phyloP scores from a whole-genome alignment of 2,329 filamentous ascomycete species.

The Shiraia bambusicola region DNA sequence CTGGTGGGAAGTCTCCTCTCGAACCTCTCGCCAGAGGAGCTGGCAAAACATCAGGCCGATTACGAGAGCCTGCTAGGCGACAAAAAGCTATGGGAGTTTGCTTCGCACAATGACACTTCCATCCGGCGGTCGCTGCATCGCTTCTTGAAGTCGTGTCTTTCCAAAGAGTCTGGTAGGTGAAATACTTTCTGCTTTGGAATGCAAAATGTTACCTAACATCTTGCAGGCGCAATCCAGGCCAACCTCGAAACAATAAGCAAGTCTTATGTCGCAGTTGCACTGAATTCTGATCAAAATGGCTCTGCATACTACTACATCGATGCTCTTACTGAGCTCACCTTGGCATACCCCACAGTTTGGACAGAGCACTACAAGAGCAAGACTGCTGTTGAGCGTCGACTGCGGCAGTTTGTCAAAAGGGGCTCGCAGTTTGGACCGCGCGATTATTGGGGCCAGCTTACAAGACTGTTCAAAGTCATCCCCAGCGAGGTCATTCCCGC shows the following conservation, averaged over 20 bases:
- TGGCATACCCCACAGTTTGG: conserved; percentile 70
- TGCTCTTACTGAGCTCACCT: conserved; percentile 67
- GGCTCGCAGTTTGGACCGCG: conserved; percentile 77
- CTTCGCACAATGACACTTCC: conserved; percentile 57
- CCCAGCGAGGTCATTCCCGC: conserved; percentile 59
- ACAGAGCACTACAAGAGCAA: conserved; percentile 62
- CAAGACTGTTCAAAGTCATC: conserved; percentile 59
- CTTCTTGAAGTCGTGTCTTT: conserved; percentile 55
- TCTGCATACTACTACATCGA: conserved; percentile 73
- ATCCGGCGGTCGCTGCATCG: conserved; percentile 61
- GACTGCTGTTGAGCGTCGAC: conserved; percentile 56
- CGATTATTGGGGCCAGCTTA: conserved; percentile 72
- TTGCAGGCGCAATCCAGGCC: conserved; percentile 31
- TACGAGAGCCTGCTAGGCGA: conserved; percentile 69
- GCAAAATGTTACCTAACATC: not conserved
- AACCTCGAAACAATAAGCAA: conserved; percentile 61
- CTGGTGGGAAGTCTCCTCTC: conserved; percentile 57
- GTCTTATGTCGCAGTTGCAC: conserved; percentile 71
- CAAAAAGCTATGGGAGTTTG: conserved; percentile 62
- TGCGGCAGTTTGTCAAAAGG: conserved; percentile 74
- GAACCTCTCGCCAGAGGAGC: conserved; percentile 51
- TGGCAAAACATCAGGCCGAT: conserved; percentile 60
- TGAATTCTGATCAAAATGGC: conserved; percentile 70
- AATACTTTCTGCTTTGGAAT: not conserved
- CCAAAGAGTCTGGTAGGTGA: conserved; percentile 46